Percentiles rank a stretch among this genome's conserved stretches.
These are phyloP conservation scores for Colletotrichum sp. DNA, from an alignment of 2,329 filamentous ascomycete species.

Conservation along the genomic window DNA sequence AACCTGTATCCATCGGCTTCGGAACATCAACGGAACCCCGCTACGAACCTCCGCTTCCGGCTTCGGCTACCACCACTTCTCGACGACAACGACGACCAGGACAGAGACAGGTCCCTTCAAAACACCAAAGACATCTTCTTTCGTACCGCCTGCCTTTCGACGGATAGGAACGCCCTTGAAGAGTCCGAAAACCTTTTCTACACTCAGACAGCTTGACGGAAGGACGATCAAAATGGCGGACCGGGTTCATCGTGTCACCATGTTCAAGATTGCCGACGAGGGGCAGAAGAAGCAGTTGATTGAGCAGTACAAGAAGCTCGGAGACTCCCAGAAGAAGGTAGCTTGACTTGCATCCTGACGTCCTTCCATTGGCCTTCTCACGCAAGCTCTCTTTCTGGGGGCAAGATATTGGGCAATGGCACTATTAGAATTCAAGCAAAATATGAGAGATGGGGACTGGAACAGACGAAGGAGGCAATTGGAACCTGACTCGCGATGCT, in stretches of 20 bases:
- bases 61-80: neutral
- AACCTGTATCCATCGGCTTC: neutral
- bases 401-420: neutral
- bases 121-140: neutral
- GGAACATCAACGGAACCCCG: neutral
- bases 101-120: neutral
- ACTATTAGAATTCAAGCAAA: neutral
- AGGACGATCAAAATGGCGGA: constrained; percentile 40
- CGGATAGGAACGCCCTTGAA: neutral
- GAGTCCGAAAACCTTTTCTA: neutral
- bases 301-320: constrained; percentile 48
- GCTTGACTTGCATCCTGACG: neutral
- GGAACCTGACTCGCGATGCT: neutral
- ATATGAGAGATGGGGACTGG: neutral
- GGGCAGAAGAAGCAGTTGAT: constrained; percentile 49
- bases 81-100: neutral
- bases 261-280: constrained; percentile 57
- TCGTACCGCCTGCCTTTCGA: neutral
- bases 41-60: neutral
- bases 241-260: constrained; percentile 53
- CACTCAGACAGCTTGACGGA: neutral
- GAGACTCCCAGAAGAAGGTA: constrained; percentile 47
- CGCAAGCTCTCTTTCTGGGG: neutral
- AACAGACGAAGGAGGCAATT: neutral
- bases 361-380: neutral